Evolutionary conservation across 805 yeast genomes (phyloP), one percentile per base, ranked within the genome.

Genomic region (Hanseniaspora valbyensis): DNA sequence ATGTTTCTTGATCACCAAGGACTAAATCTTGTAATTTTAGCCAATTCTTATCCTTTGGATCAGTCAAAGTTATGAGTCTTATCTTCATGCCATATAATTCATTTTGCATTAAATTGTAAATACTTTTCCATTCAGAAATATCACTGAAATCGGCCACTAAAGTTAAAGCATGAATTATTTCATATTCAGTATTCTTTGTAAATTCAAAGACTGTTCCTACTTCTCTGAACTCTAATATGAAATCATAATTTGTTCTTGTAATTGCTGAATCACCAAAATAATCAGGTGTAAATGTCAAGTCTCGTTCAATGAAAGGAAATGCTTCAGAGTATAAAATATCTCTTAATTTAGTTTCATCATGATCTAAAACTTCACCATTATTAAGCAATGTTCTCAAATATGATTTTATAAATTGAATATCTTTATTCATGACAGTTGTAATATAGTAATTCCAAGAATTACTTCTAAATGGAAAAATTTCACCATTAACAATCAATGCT

Each of bases 401-500:
- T 14, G 50, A 53, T 8, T 55, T 53, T n/a, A 65, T 46, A 36
- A 45, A 53, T 2, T 56, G 50, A 2, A 67, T 70, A 65, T 89
- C 97, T 22, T 66, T 69, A 22, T 68, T 65, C 16, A 80, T 56
- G 55, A 80, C 83, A 33, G 64, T 69, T 3, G 77, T 71, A 58
- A 81, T 62, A 1, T 73, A 60, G 39, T 67, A 66, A 54, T 78
- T 78, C 83, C 86, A 82, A 3, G 61, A 56, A 44, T 71, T 67
- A 1, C 71, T 65, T 33, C 65, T 68, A 56, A 81, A 69, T 2
- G 71, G 72, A 53, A 69, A 66, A 16, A 83, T 72, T 6, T 80
- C 79, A 40, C 97, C 97, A 62, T 90, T 83, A 26, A 78, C 76
- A 44, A 87, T 71, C 3, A 86, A 66, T 0, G 74, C 62, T 33